Evolutionary conservation across 2,329 filamentous ascomycete species (phyloP), one percentile per base, ranked within the genome.

Genomic region (Septoria linicola): DNA sequence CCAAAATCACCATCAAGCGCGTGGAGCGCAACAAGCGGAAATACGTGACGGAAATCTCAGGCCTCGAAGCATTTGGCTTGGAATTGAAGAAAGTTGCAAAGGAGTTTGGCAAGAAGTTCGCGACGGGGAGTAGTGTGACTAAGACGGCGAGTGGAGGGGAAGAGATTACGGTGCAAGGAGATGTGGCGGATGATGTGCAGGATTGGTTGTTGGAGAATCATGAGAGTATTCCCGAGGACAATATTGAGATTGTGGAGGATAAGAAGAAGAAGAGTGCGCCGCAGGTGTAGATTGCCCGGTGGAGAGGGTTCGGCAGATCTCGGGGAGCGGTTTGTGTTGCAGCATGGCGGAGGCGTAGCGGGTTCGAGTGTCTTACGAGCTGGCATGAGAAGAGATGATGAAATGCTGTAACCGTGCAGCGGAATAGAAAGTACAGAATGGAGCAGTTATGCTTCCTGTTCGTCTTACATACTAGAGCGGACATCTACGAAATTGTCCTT

Each of bases 11-110:
- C 51, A 96, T 99, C 75, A 96, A 96, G 80, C 88, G 93, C 20
- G 93, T 99, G 63, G 93, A 97, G 78, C 84, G 93, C 58, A 97
- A 96, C 74, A 99, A 99, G 80, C 84, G 93, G 67, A 99, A 99
- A 76, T 95, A 85, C 69, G 91, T 99, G 48, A 99, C 93, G 0
- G 86, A 91, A 13, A 84, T 99, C n/a, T 83, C 83, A 5, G 93
- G 93, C 0, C 78, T 99, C 16, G 93, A 99, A 70, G 84, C 86
- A 0, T 95, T 96, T 66, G 89, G 89, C 0, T 72, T 97, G 35
- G 92, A 97, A 50, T 80, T 96, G 66, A 99, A 99, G 73, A 97
- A 96, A 76, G 79, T 95, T 6, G 61, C 63, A 2, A 62, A 62
- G 45, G 93, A 97, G 66, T 85, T 97, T 62, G 93, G 93, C 57